These are phyloP conservation scores for Trichoderma aggressivum DNA, from an alignment of 2,329 filamentous ascomycete species.

Conservation along the genomic window DNA sequence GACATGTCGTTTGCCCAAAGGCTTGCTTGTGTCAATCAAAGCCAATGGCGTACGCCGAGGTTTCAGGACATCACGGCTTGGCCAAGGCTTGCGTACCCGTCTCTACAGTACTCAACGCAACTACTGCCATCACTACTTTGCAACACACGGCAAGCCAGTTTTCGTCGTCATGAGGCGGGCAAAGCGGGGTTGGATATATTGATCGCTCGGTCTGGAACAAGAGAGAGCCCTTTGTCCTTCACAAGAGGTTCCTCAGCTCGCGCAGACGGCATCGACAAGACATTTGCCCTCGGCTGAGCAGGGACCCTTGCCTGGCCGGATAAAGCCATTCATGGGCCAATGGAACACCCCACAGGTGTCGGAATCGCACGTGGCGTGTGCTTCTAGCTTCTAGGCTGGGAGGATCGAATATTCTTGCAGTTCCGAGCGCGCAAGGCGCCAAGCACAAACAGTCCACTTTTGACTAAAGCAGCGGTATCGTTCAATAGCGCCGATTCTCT, in stretches of 20 bases:
- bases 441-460: conserved; percentile 2
- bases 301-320: conserved; percentile 1
- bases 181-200: conserved; percentile 2
- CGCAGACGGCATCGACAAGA: neutral
- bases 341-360: conserved; percentile 12
- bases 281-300: neutral
- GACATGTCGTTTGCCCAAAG: neutral
- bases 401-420: conserved; percentile 17
- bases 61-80: neutral
- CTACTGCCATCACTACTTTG: neutral
- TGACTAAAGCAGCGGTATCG: conserved; percentile 8
- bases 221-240: neutral
- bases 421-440: neutral
- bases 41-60: neutral
- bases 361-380: conserved; percentile 17
- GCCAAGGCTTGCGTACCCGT: neutral
- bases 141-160: neutral
- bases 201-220: conserved; percentile 1
- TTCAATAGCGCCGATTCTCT: conserved; percentile 15
- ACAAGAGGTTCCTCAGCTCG: neutral
- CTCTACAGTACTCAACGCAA: neutral
- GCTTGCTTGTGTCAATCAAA: neutral
- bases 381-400: conserved; percentile 10
- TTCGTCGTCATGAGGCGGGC: neutral
- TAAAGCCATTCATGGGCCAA: conserved; percentile 3